Percentiles rank a stretch among this genome's conserved stretches.
These are phyloP conservation scores for Saccharomyces jurei DNA, from an alignment of 805 yeast species.

Conservation along the genomic window DNA sequence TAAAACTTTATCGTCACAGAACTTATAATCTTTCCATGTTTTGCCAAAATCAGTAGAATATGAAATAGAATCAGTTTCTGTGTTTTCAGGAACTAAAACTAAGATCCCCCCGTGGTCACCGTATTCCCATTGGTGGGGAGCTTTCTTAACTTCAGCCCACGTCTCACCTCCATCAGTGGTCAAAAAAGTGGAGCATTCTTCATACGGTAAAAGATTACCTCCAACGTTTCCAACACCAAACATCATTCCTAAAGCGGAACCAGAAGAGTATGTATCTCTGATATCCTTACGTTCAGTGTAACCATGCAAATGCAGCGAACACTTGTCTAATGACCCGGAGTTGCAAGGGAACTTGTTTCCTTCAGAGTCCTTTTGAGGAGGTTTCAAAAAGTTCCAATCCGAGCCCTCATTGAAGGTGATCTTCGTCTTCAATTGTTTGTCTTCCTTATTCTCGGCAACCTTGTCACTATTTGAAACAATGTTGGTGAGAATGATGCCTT, in stretches of 20 bases:
- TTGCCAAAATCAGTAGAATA: slow-evolving; percentile 77
- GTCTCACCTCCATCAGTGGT: slow-evolving; percentile 86
- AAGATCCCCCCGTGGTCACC: slow-evolving; percentile 91
- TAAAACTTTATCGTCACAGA: slow-evolving; percentile 46
- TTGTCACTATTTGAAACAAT: slow-evolving; percentile 52
- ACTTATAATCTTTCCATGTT: slow-evolving; percentile 62
- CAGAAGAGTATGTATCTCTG: slow-evolving; percentile 80
- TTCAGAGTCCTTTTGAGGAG: slow-evolving; percentile 59
- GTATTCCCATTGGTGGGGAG: slow-evolving; percentile 84
- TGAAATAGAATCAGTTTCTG: slow-evolving; percentile 46
- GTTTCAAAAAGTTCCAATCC: slow-evolving; percentile 63
- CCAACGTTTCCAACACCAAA: slow-evolving; percentile 93
- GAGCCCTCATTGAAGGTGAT: slow-evolving; percentile 90
- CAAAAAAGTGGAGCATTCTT: slow-evolving; percentile 61
- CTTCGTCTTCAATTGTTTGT: slow-evolving; percentile 57
- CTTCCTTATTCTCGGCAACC: slow-evolving; percentile 29
- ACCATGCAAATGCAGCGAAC: slow-evolving; percentile 83
- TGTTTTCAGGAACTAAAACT: slow-evolving; percentile 56
- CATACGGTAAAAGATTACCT: slow-evolving; percentile 37
- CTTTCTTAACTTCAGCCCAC: slow-evolving; percentile 74
- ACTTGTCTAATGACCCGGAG: slow-evolving; percentile 45
- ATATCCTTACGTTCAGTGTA: slow-evolving; percentile 79
- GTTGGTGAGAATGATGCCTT: slow-evolving; percentile 76
- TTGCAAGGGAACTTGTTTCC: slow-evolving; percentile 51
- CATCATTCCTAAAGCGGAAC: slow-evolving; percentile 82